Evolutionary conservation across 306 rosid genomes (phyloP), one percentile per base, ranked within the genome.

Genomic region (Lagenaria siceraria): DNA sequence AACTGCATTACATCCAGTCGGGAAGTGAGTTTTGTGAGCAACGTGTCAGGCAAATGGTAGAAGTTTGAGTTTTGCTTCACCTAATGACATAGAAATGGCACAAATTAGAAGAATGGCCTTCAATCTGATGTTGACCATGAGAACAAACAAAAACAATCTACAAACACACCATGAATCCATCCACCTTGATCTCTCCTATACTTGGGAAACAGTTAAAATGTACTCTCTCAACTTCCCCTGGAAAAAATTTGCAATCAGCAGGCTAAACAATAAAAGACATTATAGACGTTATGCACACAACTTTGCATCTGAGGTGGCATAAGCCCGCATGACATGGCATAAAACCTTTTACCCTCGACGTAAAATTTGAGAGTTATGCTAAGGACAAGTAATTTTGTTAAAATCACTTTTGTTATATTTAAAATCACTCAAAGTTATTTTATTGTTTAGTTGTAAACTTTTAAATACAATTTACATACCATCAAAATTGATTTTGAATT

Each of bases 221-320:
- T 66, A 80, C 87, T 75, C 86, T 84, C 89, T 87, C 94, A 75
- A 89, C 82, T 69, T 89, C 83, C 84, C 90, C 98, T 90, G 81
- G 83, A 87, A 31, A 83, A 65, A 38, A 56, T 81, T 80, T 71
- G 76, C 17, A 29, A 38, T 29, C 76, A 71, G 59, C 15, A 46
- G 21, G 76, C 64, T 35, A 42, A 76, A 24, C 18, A 77, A 8
- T 46, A 64, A 14, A n/a, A 27, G 24, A 53, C 66, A 80, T 3
- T 49, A 46, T 46, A 46, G 17, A 46, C 43, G 11, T 55, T 56
- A 70, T 70, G 62, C 77, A 10, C 18, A 40, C 19, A 66, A 78
- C 55, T 70, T 24, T 22, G 74, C 3, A 68, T n/a, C 43, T 63
- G 12, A 63, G 48, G 24, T 64, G 49, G 27, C 43, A 62, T 62